These are phyloP conservation scores for Kazachstania viticola DNA, from an alignment of 805 yeast genomes.

Conservation along the genomic window DNA sequence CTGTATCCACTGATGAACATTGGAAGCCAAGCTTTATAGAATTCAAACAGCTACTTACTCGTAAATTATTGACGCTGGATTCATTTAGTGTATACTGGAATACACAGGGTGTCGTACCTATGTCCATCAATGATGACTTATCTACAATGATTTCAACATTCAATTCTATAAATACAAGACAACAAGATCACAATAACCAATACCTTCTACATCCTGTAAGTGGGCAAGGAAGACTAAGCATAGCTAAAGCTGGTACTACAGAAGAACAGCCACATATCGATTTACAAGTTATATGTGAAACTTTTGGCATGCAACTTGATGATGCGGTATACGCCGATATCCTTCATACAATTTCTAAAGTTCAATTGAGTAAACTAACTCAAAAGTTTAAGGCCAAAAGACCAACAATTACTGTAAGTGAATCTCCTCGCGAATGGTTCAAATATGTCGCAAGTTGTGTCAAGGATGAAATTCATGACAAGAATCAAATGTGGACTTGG, in stretches of 20 bases:
- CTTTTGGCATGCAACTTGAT: conserved; percentile 78
- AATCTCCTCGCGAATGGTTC: conserved; percentile 75
- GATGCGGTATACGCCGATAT: conserved; percentile 76
- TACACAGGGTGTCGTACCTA: conserved; percentile 40
- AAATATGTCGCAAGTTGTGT: conserved; percentile 70
- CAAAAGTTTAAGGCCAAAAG: conserved; percentile 60
- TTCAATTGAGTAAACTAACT: conserved; percentile 71
- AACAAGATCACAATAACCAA: conserved; percentile 29
- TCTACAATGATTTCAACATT: background rate
- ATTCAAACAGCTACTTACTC: conserved; percentile 50
- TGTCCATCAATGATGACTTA: background rate
- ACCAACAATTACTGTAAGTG: conserved; percentile 41
- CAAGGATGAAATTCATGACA: conserved; percentile 68
- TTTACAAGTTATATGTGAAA: conserved; percentile 71
- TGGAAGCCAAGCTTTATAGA: conserved; percentile 85
- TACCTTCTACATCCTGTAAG: conserved; percentile 76
- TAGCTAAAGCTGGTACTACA: conserved; percentile 71
- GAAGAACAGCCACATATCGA: conserved; percentile 56
- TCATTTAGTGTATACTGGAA: conserved; percentile 77
- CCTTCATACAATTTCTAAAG: conserved; percentile 67
- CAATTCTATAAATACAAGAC: background rate
- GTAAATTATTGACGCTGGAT: conserved; percentile 66
- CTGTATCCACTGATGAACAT: conserved; percentile 72
- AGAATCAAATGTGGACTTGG: conserved; percentile 82
- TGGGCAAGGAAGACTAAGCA: conserved; percentile 71